Evolutionary conservation across 2,329 filamentous ascomycete genomes (phyloP), one percentile per base, ranked within the genome.

Genomic region (Apiospora saccharicola): DNA sequence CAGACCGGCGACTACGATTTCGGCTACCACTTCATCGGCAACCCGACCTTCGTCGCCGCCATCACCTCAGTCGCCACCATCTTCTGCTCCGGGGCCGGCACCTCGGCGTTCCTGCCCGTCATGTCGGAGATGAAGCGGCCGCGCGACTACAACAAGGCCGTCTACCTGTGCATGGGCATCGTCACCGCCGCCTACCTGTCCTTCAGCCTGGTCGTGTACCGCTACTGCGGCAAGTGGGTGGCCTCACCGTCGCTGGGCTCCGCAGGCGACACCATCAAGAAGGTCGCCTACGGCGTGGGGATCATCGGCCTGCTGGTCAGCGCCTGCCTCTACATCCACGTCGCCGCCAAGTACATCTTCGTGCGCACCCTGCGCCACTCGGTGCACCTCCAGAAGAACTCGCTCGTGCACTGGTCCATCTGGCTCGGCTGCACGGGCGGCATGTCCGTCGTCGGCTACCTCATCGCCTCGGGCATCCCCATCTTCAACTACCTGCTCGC

Each of bases 71-170:
- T 86, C 0, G 84, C 85, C 1, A 90, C 88, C 2, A 91, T 92
- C 74, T 90, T 91, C 80, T 86, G 88, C 72, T 89, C 88, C 2
- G 86, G 85, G 8, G 87, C 89, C 0, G 89, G 87, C 24, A 91
- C 89, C 0, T 88, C 86, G 0, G 88, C 89, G 1, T 92, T 91
- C 76, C 81, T 92, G 1, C 89, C 90, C 5, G 88, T 92, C 72
- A 92, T 92, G 70, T 88, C 87, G 0, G 91, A 92, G 81, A 92
- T 92, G 90, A 83, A 82, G 57, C 83, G 85, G 43, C 90, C 90
- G 0, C 83, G 83, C 26, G 88, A 91, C 75, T 92, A 88, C 79
- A 85, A 85, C 73, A 91, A 91, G 78, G 86, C 90, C 0, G 83
- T 92, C 0, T 90, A 86, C 76, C 79, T 86, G 19, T 90, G 87